A percentile compares a stretch with the other conserved stretches of the same genome.
These are phyloP conservation scores for Eucalyptus virginea DNA, from an alignment of 345 rosid species.

Conservation along the genomic window DNA sequence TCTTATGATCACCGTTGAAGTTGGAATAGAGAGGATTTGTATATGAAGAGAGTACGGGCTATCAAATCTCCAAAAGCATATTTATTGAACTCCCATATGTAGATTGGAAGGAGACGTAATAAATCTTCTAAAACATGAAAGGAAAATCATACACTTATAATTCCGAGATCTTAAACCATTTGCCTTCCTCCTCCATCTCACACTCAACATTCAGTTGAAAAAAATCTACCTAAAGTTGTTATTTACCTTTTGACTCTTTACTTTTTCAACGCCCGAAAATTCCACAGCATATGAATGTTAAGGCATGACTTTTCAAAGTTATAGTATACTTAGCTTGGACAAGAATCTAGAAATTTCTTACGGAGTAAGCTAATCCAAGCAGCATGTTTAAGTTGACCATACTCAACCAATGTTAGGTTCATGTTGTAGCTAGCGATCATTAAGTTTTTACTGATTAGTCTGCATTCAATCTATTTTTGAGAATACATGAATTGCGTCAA, in stretches of 20 bases:
- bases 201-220: rapidly evolving
- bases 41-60: rapidly evolving
- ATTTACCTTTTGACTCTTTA: background rate
- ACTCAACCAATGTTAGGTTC: background rate
- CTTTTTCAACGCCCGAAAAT: background rate
- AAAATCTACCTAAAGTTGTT: background rate
- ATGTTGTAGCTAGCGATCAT: rapidly evolving
- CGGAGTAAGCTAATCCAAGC: background rate
- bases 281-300: background rate
- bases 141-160: background rate
- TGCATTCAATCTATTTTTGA: background rate
- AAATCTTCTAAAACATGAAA: background rate
- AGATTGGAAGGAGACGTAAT: rapidly evolving
- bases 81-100: background rate
- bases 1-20: background rate
- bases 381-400: background rate
- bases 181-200: background rate
- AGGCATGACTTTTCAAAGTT: background rate
- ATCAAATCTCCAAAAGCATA: background rate
- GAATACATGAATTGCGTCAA: background rate
- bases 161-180: background rate
- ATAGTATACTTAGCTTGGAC: rapidly evolving
- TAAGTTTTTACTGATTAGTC: background rate
- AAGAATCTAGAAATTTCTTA: background rate
- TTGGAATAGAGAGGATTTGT: too few relatives aligned